Conservation (phyloP, 208 protist species). For the Leishmania braziliensis region DNA sequence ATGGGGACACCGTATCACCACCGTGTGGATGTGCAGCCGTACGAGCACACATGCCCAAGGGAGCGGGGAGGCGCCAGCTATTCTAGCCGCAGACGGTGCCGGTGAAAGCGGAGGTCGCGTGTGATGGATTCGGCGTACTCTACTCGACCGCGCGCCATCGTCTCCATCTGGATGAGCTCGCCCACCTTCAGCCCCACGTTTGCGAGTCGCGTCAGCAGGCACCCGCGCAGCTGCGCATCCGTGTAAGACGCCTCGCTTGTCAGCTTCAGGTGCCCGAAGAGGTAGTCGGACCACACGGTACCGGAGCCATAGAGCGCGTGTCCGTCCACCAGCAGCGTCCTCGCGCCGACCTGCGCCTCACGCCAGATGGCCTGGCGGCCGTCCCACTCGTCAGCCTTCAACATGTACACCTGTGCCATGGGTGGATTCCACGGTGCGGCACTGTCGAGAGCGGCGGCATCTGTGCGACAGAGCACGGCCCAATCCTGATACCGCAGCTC, state of each 20-base stretch:
- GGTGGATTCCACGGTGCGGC: background rate
- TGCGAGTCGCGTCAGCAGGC: constrained; percentile 33
- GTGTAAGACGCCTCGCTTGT: constrained; percentile 38
- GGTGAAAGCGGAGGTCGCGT: constrained; percentile 26
- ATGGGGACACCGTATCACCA: background rate
- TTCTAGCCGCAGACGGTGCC: constrained; percentile 7
- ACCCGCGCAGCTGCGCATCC: constrained; percentile 34
- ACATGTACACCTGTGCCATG: constrained; percentile 10
- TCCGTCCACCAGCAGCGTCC: constrained; percentile 5
- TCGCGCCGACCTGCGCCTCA: background rate
- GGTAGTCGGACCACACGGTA: constrained; percentile 26
- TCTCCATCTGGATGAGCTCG: constrained; percentile 42
- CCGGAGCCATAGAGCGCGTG: constrained; percentile 6
- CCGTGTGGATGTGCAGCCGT: background rate
- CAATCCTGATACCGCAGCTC: background rate
- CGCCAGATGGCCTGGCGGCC: constrained; percentile 22
- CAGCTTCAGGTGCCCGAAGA: constrained; percentile 45
- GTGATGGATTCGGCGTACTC: constrained; percentile 42
- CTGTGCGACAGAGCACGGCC: background rate
- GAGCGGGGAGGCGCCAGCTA: background rate
- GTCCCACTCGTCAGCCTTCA: constrained; percentile 17
- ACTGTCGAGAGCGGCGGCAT: background rate
- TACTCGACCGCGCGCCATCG: constrained; percentile 34
- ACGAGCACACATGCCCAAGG: background rate
- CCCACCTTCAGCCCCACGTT: constrained; percentile 33